Conservation (phyloP, 768 basidiomycete genomes). For the Agaricus sinodeliciosus region DNA sequence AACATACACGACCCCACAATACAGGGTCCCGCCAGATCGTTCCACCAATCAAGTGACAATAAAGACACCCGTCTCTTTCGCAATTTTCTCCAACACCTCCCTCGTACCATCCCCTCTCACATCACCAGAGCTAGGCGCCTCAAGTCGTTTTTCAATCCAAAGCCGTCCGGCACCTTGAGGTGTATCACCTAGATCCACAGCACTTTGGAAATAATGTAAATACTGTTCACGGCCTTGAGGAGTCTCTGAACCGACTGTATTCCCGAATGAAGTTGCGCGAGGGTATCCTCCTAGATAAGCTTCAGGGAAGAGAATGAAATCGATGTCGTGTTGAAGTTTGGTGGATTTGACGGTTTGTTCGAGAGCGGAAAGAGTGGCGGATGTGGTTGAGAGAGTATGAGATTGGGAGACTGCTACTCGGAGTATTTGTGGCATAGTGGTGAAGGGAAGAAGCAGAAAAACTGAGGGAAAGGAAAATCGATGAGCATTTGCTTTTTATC, state of each 20-base stretch:
- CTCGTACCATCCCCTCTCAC: background rate
- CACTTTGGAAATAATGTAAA: conserved; percentile 44
- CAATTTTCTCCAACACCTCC: conserved; percentile 34
- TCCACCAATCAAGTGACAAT: conserved; percentile 58
- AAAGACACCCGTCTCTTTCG: conserved; percentile 42
- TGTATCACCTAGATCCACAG: conserved; percentile 48
- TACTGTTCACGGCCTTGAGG: conserved; percentile 53
- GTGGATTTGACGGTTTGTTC: background rate
- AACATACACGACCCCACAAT: conserved; percentile 54
- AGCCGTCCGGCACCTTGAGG: conserved; percentile 30
- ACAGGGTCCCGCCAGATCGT: conserved; percentile 51
- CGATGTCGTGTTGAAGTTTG: background rate
- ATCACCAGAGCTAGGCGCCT: background rate
- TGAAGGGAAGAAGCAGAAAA: background rate
- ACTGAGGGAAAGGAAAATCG: background rate
- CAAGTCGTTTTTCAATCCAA: background rate
- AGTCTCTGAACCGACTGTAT: conserved; percentile 41
- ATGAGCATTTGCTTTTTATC: too few relatives aligned
- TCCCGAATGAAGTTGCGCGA: conserved; percentile 48
- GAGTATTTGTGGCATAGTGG: background rate
- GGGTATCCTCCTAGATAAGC: conserved; percentile 45
- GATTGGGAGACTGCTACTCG: background rate
- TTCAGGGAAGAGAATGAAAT: background rate
- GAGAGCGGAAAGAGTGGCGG: background rate
- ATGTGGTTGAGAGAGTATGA: background rate